Evolutionary conservation across 352 stramenopile species (phyloP), one percentile per base, ranked within the genome.

Genomic region (Phytopythium cucurbitacearum): DNA sequence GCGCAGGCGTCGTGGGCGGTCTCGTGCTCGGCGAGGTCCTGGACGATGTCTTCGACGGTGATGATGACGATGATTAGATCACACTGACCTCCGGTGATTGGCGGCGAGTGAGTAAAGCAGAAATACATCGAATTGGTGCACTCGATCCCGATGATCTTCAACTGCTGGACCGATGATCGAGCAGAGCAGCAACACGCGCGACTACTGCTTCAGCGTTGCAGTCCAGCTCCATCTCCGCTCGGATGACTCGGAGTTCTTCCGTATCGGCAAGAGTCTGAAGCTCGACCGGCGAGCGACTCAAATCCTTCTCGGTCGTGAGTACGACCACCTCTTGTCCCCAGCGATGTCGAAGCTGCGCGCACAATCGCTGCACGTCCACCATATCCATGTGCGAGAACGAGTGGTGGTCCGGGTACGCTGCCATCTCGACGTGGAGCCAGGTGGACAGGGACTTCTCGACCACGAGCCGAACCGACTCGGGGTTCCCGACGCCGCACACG

Each of bases 231-330:
- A 28, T 28, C 21, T 28, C 21, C 21, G 21, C 21, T 28, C 21
- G 21, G 21, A 28, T 28, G 21, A 28, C 21, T 28, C 21, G 21
- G 21, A 69, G 48, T 51, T 69, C 61, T 8, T 59, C 33, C n/a
- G 47, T 49, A 9, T 36, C n/a, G 12, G 57, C 35, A 3, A 69
- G 57, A 48, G n/a, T 33, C 47, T 56, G 15, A 51, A 69, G 59
- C 7, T 39, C 44, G 15, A 3, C 13, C 6, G 38, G 49, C 3
- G 69, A 76, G 5, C 73, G 68, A 35, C 62, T 64, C 32, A 67
- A 72, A 40, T 90, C 76, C 51, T 90, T 90, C 60, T 90, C 80
- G 0, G 80, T 90, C 13, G 74, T 88, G 35, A 88, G 41, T 8
- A 90, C 39, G 37, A 88, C 51, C 12, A 87, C 52, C 0, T 13